phyloP scores from a whole-genome alignment of 2,329 filamentous ascomycete genomes.

The Coniochaeta sp. region DNA sequence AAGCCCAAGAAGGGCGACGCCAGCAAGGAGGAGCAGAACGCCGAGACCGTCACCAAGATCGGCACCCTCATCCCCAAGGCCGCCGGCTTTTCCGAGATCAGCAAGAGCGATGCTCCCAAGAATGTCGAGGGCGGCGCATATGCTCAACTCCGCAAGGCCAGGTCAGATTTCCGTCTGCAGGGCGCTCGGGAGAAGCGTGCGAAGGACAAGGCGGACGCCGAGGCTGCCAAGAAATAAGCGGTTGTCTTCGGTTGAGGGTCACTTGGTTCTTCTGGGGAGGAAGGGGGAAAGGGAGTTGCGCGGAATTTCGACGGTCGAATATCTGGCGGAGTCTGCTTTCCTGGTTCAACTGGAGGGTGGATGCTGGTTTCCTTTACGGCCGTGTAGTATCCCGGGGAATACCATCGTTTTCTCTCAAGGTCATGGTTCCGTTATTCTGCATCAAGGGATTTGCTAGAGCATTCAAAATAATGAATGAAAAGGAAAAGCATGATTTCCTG shows the following conservation, averaged over 20 bases:
- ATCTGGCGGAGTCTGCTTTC: slow-evolving; percentile 13
- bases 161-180: slow-evolving; percentile 72
- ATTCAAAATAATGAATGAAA: slow-evolving; percentile 15
- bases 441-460: slow-evolving; percentile 21
- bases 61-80: slow-evolving; percentile 47
- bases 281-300: slow-evolving; percentile 4
- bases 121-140: slow-evolving; percentile 76
- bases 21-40: slow-evolving; percentile 58
- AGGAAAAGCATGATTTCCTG: slow-evolving; percentile 11
- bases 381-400: slow-evolving; percentile 14
- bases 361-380: slow-evolving; percentile 13
- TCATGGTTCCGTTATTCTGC: slow-evolving; percentile 17
- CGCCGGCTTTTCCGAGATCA: slow-evolving; percentile 64
- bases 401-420: slow-evolving; percentile 9
- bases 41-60: slow-evolving; percentile 57
- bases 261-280: neutral
- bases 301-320: slow-evolving; percentile 3
- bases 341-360: slow-evolving; percentile 17
- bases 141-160: slow-evolving; percentile 74
- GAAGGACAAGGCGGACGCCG: slow-evolving; percentile 79
- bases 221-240: slow-evolving; percentile 77
- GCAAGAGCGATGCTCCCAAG: slow-evolving; percentile 73
- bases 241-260: slow-evolving; percentile 6
- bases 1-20: slow-evolving; percentile 90
- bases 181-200: slow-evolving; percentile 91